phyloP scores from a whole-genome alignment of 2,329 filamentous ascomycete genomes.

The Orbilia oligospora region DNA sequence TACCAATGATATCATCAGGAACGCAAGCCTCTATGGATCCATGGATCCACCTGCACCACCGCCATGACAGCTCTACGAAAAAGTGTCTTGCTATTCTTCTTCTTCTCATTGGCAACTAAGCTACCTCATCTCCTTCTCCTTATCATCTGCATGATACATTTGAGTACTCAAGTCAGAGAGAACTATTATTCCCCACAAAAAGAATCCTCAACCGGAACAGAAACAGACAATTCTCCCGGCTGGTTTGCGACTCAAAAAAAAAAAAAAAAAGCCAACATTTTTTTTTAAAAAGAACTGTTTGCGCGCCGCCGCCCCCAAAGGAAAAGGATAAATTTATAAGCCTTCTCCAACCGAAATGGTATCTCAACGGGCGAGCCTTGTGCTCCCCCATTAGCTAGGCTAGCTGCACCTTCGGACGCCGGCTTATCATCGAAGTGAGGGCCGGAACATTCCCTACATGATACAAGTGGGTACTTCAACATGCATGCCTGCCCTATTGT shows the following conservation, averaged over 20 bases:
- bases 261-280: background rate
- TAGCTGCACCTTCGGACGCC: slow-evolving; percentile 13
- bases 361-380: background rate
- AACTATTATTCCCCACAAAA: background rate
- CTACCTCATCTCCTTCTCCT: background rate
- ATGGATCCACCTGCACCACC: too few species aligned
- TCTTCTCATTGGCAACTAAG: background rate
- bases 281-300: background rate
- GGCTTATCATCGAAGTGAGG: slow-evolving; percentile 1
- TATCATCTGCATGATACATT: slow-evolving; percentile 7
- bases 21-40: too few species aligned
- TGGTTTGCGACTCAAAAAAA: too few species aligned
- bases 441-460: slow-evolving; percentile 17
- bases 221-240: too few species aligned
- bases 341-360: slow-evolving; percentile 11
- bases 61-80: too few species aligned
- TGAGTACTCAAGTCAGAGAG: too few species aligned
- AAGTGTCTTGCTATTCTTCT: background rate
- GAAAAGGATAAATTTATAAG: background rate
- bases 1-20: too few species aligned
- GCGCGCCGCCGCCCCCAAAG: background rate
- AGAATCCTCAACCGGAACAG: background rate
- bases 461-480: background rate
- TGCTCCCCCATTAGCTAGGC: background rate
- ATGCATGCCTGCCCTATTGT: too few species aligned